Evolutionary conservation across 495 filamentous ascomycete species (phyloP), one percentile per base, ranked within the genome.

Genomic region (Neurospora pannonica): DNA sequence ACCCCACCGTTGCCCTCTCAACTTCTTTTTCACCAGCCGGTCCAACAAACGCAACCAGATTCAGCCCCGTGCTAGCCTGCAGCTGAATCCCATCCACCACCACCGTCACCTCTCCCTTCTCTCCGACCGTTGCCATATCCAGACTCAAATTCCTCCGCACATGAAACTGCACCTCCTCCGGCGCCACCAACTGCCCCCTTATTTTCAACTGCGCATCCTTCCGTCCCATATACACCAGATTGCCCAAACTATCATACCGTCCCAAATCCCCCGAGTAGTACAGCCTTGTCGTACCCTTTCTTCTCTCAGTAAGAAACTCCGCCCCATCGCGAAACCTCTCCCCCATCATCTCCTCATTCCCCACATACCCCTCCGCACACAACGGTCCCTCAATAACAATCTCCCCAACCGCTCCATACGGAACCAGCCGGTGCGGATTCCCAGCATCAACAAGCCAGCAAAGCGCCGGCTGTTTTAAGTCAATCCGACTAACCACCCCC

Each of bases 191-290:
- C 75, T 91, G 89, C 4, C 90, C 90, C 17, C 88, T 86, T 13
- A 92, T 82, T 77, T 92, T 92, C 42, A 91, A 87, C 74, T 91
- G 89, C 37, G 87, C 87, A 71, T 92, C 90, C 73, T 87, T 88
- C n/a, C 90, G 85, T 3, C 89, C 88, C 28, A 92, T 79, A 79
- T 90, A 91, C 37, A 85, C 83, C 31, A 91, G 78, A 13, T 60
- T 54, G 7, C 81, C 82, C 0, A 86, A 82, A 7, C 89, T 87
- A 19, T 88, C 87, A 38, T 92, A 90, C 38, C 85, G 83, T 8
- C 89, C 90, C 37, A 91, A 76, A 76, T 92, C 90, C 2, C 90
- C 90, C 0, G 90, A 91, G 79, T 90, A 90, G 78, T 93, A 93
- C 21, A 92, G 80, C 67, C 89, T 43, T 8, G 40, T n/a, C 40